Base-by-base conservation (phyloP, 805 yeast species). In the Wickerhamomyces rabaulensis region DNA sequence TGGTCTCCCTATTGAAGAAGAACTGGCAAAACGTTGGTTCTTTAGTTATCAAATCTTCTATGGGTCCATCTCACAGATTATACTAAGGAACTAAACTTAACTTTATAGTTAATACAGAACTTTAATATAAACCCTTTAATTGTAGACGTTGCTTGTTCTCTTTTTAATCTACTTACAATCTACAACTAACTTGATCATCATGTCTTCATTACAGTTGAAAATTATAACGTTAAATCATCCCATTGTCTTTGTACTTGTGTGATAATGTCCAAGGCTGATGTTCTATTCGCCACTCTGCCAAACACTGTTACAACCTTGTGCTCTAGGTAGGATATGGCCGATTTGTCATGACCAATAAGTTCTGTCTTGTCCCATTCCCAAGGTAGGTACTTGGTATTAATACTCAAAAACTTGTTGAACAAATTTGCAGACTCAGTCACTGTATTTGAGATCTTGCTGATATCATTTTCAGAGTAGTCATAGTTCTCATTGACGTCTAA, bases 21-120 rank as follows among this genome's bases (percentile, higher is more conserved):
- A 89, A 94, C 96, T 94, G 99, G 99, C 99, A 94, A 84, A 94
- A 94, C 79, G 97, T 94, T 72, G 99, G 99, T 69, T 94, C 99
- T 70, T 80, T 94, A 76, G 97, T 91, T 72, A 85, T 94, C 82
- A 94, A 94, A 83, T 89, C 97, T 57, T 82, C 98, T 76, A 94
- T 94, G 99, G 99, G 99, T 80, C 99, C 98, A 74, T 87, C 98
- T 73, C 89, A 84, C 95, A 91, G 98, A 87, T 84, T 94, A 75
- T 94, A 94, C 94, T 94, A 91, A 78, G 70, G 36, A 33, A 33
- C 36, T 33, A 33, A 33, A 16, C 20, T 29, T 17, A 33, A 16
- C 20, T 33, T n/a, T 33, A 33, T 33, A 33, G 36, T 33, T 33
- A 27, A 27, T 25, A 25, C 27, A 25, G 27, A 25, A 25, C 27